Conservation (phyloP, 2,329 filamentous ascomycete species). For the Fonsecaea pedrosoi region DNA sequence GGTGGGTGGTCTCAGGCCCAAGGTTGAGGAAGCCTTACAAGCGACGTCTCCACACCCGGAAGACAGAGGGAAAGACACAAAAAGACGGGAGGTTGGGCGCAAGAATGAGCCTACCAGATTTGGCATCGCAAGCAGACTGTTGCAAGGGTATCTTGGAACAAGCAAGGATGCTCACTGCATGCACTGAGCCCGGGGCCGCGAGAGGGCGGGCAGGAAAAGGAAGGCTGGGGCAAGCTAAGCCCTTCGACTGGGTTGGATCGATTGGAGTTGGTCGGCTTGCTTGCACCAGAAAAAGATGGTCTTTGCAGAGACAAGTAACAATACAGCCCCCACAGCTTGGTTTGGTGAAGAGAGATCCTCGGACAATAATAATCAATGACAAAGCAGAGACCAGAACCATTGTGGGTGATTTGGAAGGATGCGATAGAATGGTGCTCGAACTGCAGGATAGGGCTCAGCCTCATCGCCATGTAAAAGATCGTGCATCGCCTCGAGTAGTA, state of each 20-base stretch:
- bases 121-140: neutral
- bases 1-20: conserved; percentile 11
- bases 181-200: conserved; percentile 10
- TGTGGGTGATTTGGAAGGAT: neutral
- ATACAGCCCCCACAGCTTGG: conserved; percentile 8
- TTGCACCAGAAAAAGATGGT: neutral
- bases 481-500: neutral
- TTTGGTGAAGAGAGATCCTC: neutral
- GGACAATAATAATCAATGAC: neutral
- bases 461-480: conserved; percentile 2
- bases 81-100: conserved; percentile 15
- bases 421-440: neutral
- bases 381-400: neutral
- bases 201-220: neutral
- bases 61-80: neutral
- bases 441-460: conserved; percentile 3
- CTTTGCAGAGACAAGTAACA: neutral
- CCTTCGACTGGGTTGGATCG: neutral
- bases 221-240: conserved; percentile 8
- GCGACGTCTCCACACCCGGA: conserved; percentile 1
- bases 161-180: conserved; percentile 21
- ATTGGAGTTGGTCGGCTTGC: neutral
- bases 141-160: conserved; percentile 1
- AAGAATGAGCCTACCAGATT: conserved; percentile 10
- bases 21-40: neutral